Conservation (phyloP, 768 basidiomycete genomes). For the Suillus placidus region DNA sequence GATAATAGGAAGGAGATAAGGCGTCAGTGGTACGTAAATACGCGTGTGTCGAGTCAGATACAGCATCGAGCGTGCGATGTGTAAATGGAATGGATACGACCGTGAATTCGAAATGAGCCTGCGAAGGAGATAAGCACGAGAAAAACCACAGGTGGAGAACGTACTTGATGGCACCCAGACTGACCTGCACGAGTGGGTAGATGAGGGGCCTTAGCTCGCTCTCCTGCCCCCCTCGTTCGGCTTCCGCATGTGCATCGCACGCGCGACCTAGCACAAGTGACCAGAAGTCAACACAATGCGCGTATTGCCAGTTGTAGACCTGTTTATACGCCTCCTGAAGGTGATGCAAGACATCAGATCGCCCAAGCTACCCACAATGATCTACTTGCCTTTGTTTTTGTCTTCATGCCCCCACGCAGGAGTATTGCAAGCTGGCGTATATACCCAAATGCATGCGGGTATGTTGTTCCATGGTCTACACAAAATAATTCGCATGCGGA, state of each 20-base stretch:
- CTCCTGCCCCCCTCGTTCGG: slow-evolving; percentile 55
- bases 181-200: slow-evolving; percentile 94
- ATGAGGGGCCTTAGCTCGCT: slow-evolving; percentile 87
- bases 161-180: slow-evolving; percentile 90
- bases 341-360: slow-evolving; percentile 14
- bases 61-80: slow-evolving; percentile 85
- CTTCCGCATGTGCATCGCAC: slow-evolving; percentile 62
- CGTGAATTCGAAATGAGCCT: slow-evolving; percentile 90
- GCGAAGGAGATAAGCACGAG: background rate
- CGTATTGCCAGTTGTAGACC: slow-evolving; percentile 99
- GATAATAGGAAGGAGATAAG: slow-evolving; percentile 86
- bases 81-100: slow-evolving; percentile 94
- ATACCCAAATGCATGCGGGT: slow-evolving; percentile 95
- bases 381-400: slow-evolving; percentile 70
- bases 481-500: slow-evolving; percentile 92
- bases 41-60: slow-evolving; percentile 83
- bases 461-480: slow-evolving; percentile 69
- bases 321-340: slow-evolving; percentile 84
- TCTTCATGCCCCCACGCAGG: slow-evolving; percentile 88
- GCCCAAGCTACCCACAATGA: background rate
- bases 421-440: slow-evolving; percentile 95
- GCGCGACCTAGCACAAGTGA: slow-evolving; percentile 81
- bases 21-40: slow-evolving; percentile 85
- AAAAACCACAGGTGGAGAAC: slow-evolving; percentile 28
- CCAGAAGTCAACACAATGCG: slow-evolving; percentile 97